phyloP scores from a whole-genome alignment of 768 basidiomycete species.

The Holtermanniella nyarrowii region DNA sequence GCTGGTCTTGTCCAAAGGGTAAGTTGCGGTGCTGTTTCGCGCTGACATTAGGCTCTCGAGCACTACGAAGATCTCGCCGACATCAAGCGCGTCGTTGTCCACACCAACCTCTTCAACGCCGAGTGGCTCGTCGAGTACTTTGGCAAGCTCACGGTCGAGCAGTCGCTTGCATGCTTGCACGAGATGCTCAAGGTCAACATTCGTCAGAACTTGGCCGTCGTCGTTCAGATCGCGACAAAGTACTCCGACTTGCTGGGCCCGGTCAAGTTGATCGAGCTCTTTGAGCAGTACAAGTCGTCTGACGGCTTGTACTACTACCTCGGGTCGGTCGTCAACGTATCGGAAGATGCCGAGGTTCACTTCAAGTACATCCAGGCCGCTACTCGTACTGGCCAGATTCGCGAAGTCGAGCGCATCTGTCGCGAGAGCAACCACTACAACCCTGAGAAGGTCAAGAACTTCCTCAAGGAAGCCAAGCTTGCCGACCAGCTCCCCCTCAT shows the following conservation, averaged over 20 bases:
- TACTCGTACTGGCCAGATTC: conserved; percentile 92
- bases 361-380: conserved; percentile 99
- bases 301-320: conserved; percentile 99
- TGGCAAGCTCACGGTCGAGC: conserved; percentile 90
- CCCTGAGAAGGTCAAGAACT: conserved; percentile 99
- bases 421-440: conserved; percentile 95
- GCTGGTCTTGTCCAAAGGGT: conserved; percentile 90
- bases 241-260: conserved; percentile 97
- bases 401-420: conserved; percentile 97
- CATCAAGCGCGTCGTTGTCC: conserved; percentile 95
- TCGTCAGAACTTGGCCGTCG: conserved; percentile 90
- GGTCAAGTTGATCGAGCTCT: conserved; percentile 95
- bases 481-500: conserved; percentile 94
- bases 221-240: conserved; percentile 95
- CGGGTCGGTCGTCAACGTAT: conserved; percentile 93
- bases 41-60: conserved; percentile 68
- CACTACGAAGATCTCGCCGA: conserved; percentile 97
- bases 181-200: conserved; percentile 97
- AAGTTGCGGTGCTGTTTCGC: conserved; percentile 27
- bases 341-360: conserved; percentile 91
- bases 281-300: conserved; percentile 93
- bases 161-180: conserved; percentile 88
- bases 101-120: conserved; percentile 68
- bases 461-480: conserved; percentile 97
- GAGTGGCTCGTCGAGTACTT: conserved; percentile 99